Conservation (phyloP, 2,329 filamentous ascomycete genomes). For the Fusarium staphyleae region DNA sequence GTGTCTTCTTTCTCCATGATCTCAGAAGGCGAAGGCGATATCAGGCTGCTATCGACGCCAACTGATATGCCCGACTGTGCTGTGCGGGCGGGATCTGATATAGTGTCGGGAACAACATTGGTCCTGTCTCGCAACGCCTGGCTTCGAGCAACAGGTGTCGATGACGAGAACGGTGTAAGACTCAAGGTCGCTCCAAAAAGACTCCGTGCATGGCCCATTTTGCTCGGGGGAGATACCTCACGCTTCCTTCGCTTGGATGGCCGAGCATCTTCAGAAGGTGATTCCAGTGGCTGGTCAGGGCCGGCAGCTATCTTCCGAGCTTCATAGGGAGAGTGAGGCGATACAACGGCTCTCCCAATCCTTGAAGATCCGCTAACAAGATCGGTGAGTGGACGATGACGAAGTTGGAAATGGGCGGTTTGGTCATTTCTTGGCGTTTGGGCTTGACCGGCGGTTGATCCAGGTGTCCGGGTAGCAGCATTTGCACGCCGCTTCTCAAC, state of each 20-base stretch:
- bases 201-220: constrained; percentile 45
- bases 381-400: constrained; percentile 54
- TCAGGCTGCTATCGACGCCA: neutral
- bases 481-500: constrained; percentile 57
- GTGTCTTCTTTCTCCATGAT: neutral
- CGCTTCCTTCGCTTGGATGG: constrained; percentile 41
- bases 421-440: constrained; percentile 32
- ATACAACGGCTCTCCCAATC: constrained; percentile 45
- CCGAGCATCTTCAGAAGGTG: constrained; percentile 27
- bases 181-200: constrained; percentile 47
- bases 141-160: constrained; percentile 18
- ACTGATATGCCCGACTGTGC: neutral
- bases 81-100: neutral
- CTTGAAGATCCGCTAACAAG: constrained; percentile 43
- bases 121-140: constrained; percentile 34
- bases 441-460: constrained; percentile 32
- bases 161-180: constrained; percentile 38
- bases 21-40: constrained; percentile 33
- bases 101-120: constrained; percentile 11
- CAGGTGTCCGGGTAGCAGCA: constrained; percentile 49
- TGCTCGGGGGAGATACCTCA: constrained; percentile 45
- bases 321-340: constrained; percentile 47
- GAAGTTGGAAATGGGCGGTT: constrained; percentile 47
- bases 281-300: constrained; percentile 21
- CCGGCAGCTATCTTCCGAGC: constrained; percentile 36